phyloP scores from a whole-genome alignment of 2,329 filamentous ascomycete genomes.

The Phialocephala subalpina region DNA sequence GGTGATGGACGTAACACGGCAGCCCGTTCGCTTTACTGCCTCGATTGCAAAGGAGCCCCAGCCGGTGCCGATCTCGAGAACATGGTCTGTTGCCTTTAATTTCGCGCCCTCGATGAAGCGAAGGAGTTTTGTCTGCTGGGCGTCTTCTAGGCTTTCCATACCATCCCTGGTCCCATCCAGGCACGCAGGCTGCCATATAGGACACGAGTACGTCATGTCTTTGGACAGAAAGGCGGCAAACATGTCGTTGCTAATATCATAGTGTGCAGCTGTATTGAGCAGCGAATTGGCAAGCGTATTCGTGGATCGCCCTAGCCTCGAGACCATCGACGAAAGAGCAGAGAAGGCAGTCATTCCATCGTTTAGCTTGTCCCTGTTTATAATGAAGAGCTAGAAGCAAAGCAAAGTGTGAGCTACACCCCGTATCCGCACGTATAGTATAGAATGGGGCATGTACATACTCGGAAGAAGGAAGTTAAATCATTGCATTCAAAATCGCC shows the following conservation, averaged over 20 bases:
- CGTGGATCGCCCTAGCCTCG: background rate
- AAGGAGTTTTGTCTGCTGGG: conserved; percentile 8
- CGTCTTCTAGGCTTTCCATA: conserved; percentile 1
- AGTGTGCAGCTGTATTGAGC: conserved; percentile 46
- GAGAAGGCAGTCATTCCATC: conserved; percentile 8
- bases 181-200: conserved; percentile 1
- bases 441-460: background rate
- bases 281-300: conserved; percentile 9
- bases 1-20: conserved; percentile 7
- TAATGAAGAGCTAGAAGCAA: conserved; percentile 3
- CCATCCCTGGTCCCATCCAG: background rate
- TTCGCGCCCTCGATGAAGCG: conserved; percentile 8
- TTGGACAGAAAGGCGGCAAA: conserved; percentile 9
- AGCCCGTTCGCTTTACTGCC: conserved; percentile 11
- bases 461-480: conserved; percentile 12
- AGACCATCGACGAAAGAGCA: conserved; percentile 1
- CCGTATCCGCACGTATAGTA: too few species aligned
- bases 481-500: conserved; percentile 13
- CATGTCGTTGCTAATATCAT: conserved; percentile 13
- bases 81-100: conserved; percentile 8
- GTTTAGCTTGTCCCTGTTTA: conserved; percentile 5
- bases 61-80: conserved; percentile 11
- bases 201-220: conserved; percentile 17
- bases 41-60: conserved; percentile 8
- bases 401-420: background rate